Evolutionary conservation across 2,329 filamentous ascomycete genomes (phyloP), one percentile per base, ranked within the genome.

Genomic region (Apiospora saccharicola): DNA sequence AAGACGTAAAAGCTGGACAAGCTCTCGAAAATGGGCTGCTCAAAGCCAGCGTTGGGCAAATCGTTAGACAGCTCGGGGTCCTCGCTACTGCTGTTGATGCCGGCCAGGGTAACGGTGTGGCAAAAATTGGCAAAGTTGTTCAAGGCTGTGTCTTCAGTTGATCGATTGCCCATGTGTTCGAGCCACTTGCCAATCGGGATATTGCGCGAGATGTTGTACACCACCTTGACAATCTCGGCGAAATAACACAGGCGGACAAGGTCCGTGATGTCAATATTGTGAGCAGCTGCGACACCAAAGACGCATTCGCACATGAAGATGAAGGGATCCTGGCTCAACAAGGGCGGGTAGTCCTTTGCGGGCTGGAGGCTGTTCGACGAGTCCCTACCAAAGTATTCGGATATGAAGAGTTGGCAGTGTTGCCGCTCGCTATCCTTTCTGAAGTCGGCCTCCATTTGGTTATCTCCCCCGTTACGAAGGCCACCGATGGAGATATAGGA

Each of bases 221-320:
- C 88, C 7, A 95, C 91, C 83, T 97, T 97, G 73, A 97, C 90
- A 72, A 99, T 90, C 82, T 99, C 96, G 3, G 94, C 94, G 71
- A 97, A 87, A 79, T 97, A 98, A 83, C 95, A 98, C 67, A 98
- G 85, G 49, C 93, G 91, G 69, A 98, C 83, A 70, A 98, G 82
- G 80, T 98, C 93, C 53, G 92, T 89, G 57, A 97, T 90, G 71
- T 97, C 93, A 51, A 94, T 87, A 53, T 89, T 86, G 41, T 94
- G 88, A 1, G 91, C 88, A 12, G 92, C 88, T 8, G 89, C 87
- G 24, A 97, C 81, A 71, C 91, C 92, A 70, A 95, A 89, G 0
- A 93, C 90, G 77, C 90, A 92, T 79, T 98, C 93, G 19, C 93
- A 91, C 70, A 98, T 85, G 82, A 98, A 97, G 3, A 93, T 83